These are phyloP conservation scores for Tetradesmus obliquus DNA, from an alignment of 139 green algal species.

Conservation along the genomic window DNA sequence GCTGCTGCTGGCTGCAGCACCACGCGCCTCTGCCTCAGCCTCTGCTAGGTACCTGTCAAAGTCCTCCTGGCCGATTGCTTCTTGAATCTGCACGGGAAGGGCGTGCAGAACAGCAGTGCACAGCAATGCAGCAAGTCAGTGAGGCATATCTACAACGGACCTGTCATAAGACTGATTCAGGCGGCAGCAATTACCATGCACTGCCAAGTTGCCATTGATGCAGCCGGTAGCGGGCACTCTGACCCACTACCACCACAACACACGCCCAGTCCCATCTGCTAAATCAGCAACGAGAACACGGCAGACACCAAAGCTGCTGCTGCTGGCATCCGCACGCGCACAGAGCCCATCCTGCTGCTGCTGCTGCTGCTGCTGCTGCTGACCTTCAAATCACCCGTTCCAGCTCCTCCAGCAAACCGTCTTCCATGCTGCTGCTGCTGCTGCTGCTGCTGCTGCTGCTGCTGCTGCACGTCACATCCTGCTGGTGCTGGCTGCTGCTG, in stretches of 20 bases:
- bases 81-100: constrained; percentile 21
- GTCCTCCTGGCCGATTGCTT: constrained; percentile 20
- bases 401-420: no score
- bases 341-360: not conserved
- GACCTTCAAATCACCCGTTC: no score
- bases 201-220: not conserved
- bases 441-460: not conserved
- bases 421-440: not conserved
- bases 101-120: not conserved
- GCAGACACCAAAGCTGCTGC: no score
- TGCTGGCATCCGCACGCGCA: no score
- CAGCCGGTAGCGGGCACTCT: not conserved
- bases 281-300: no score
- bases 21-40: not conserved
- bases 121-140: not conserved
- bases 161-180: not conserved
- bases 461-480: not conserved
- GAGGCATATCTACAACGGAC: not conserved
- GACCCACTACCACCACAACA: no score
- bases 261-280: no score
- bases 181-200: not conserved
- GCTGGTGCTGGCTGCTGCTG: not conserved
- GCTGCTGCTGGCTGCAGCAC: not conserved
- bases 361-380: not conserved
- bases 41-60: constrained; percentile 24